phyloP scores from a whole-genome alignment of 495 filamentous ascomycete genomes.

The Aspergillus asperescens region DNA sequence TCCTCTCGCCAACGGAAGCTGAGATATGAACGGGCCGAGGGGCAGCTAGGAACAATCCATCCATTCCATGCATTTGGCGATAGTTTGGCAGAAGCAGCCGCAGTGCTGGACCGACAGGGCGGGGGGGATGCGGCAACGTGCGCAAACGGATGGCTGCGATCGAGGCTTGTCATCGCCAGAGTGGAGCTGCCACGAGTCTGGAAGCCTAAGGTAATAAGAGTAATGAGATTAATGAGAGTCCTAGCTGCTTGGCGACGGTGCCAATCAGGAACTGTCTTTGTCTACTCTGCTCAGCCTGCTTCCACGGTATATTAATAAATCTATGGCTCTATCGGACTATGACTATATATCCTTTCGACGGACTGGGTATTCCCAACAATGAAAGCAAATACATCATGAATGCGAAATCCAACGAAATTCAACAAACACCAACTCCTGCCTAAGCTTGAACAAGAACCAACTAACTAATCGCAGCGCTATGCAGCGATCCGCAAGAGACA shows the following conservation, averaged over 20 bases:
- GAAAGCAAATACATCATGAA: too few species aligned
- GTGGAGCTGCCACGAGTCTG: conserved; percentile 16
- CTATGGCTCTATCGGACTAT: too few species aligned
- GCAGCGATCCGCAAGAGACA: conserved; percentile 3
- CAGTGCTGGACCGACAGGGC: conserved; percentile 13
- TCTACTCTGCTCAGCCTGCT: too few species aligned
- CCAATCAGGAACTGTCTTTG: too few species aligned
- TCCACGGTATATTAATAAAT: too few species aligned
- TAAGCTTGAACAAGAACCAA: not conserved
- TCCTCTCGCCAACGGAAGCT: conserved; percentile 7
- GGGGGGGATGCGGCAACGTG: conserved; percentile 26
- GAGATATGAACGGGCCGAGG: conserved; percentile 3
- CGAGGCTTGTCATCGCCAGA: conserved; percentile 7
- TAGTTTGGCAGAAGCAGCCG: conserved; percentile 5
- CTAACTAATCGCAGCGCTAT: not conserved
- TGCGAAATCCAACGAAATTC: too few species aligned
- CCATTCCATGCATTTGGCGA: too few species aligned
- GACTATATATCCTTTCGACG: too few species aligned
- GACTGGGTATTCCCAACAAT: conserved; percentile 10
- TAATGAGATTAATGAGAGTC: too few species aligned
- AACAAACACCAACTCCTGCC: conserved; percentile 9
- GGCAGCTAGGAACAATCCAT: too few species aligned
- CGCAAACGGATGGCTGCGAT: conserved; percentile 33
- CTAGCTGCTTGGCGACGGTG: too few species aligned
- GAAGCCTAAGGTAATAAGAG: too few species aligned